phyloP scores from a whole-genome alignment of 2,329 filamentous ascomycete species.

The Colletotrichum neosansevieriae region DNA sequence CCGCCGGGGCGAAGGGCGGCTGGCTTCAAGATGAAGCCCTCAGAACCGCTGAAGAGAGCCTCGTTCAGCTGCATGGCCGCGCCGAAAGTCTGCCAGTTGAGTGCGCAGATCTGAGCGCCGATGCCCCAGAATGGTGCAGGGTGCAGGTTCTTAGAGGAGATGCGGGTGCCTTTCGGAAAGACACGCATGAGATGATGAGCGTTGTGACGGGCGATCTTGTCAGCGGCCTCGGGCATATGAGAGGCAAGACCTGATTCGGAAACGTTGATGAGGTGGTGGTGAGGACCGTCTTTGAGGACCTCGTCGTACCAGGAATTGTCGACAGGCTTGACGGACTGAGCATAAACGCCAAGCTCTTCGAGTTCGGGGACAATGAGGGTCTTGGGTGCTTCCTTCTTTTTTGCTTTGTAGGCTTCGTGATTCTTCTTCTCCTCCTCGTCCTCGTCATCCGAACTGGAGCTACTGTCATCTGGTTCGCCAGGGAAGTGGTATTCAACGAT shows the following conservation, averaged over 20 bases:
- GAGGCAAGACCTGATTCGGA: constrained; percentile 70
- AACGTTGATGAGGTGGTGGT: constrained; percentile 77
- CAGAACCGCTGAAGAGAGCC: constrained; percentile 73
- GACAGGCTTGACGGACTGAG: constrained; percentile 75
- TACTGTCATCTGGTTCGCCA: constrained; percentile 59
- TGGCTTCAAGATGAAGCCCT: constrained; percentile 76
- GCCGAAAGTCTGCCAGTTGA: constrained; percentile 78
- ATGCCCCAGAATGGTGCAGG: constrained; percentile 75
- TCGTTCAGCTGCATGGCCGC: constrained; percentile 76
- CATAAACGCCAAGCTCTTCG: constrained; percentile 75
- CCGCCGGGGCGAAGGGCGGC: constrained; percentile 68
- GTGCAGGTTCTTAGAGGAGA: constrained; percentile 73
- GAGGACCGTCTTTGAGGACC: constrained; percentile 66
- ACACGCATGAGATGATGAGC: constrained; percentile 76
- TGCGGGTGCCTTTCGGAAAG: constrained; percentile 76
- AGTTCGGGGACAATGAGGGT: constrained; percentile 72
- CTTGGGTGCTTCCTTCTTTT: constrained; percentile 61
- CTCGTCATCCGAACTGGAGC: constrained; percentile 51
- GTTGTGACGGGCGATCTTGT: constrained; percentile 70
- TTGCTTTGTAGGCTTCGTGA: constrained; percentile 57
- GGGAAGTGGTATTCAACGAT: constrained; percentile 76
- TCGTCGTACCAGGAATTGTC: constrained; percentile 75
- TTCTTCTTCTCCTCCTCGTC: constrained; percentile 57
- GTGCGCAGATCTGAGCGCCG: constrained; percentile 76
- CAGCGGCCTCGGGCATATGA: constrained; percentile 60